Percentiles rank a stretch among this genome's conserved stretches.
Evolutionary conservation across 2,329 filamentous ascomycete species (phyloP).

Genomic region (Fusarium liriodendri): DNA sequence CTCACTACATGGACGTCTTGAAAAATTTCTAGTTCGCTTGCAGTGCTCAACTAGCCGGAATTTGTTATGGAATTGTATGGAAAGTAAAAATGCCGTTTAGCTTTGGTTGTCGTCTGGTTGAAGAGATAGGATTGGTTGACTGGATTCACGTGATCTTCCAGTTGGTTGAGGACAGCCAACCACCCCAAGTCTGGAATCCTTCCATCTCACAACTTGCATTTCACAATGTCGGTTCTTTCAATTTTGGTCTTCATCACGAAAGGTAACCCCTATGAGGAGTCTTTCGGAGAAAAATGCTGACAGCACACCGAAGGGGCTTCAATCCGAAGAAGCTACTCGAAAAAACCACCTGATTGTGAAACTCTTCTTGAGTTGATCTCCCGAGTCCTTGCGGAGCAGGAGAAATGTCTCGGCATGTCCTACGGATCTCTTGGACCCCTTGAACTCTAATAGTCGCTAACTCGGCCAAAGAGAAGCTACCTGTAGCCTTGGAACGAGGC

Average conservation of each 20-base stretch:
- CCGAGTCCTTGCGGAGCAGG: background rate
- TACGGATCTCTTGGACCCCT: too few relatives aligned
- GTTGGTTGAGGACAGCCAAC: background rate
- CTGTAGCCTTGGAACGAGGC: background rate
- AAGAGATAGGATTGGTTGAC: background rate
- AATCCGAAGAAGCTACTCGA: background rate
- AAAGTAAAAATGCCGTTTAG: too few relatives aligned
- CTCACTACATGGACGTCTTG: too few relatives aligned
- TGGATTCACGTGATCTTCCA: background rate
- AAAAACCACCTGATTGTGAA: background rate
- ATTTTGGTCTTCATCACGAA: background rate
- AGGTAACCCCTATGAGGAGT: background rate
- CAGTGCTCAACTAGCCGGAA: too few relatives aligned
- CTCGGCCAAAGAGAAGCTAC: background rate
- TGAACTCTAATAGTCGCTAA: background rate
- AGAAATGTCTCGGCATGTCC: background rate
- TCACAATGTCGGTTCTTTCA: background rate
- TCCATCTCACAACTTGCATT: background rate
- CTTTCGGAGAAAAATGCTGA: background rate
- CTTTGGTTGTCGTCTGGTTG: background rate
- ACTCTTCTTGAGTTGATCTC: background rate
- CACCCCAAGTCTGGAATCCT: background rate
- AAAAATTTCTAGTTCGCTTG: too few relatives aligned
- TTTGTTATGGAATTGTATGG: too few relatives aligned
- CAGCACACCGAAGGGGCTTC: background rate